Conservation (phyloP, 208 protist genomes). For the Phytomonas francai region DNA sequence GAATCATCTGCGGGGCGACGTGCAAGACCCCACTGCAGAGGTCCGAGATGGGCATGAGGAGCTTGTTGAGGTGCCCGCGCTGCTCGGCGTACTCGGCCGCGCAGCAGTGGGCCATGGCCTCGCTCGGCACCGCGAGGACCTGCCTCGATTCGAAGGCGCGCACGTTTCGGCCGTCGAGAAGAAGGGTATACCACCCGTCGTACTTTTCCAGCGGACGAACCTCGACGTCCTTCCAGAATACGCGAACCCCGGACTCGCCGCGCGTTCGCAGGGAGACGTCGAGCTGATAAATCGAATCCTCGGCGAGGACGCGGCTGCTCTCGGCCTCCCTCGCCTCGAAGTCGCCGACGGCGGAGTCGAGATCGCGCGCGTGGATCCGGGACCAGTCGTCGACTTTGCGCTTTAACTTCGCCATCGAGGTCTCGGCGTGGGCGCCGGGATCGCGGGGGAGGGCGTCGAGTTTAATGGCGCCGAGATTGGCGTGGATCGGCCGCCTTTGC, state of each 20-base stretch:
- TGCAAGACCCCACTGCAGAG: slow-evolving; percentile 84
- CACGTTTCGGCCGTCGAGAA: slow-evolving; percentile 78
- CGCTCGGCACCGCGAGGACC: slow-evolving; percentile 68
- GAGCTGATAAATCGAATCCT: slow-evolving; percentile 89
- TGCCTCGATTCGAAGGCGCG: slow-evolving; percentile 80
- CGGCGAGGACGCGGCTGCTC: slow-evolving; percentile 63
- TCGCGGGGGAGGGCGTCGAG: slow-evolving; percentile 58
- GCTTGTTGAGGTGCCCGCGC: slow-evolving; percentile 72
- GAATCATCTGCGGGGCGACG: slow-evolving; percentile 80
- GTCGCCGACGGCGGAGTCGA: slow-evolving; percentile 50
- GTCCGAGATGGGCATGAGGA: slow-evolving; percentile 88
- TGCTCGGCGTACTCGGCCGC: slow-evolving; percentile 86
- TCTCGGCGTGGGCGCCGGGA: slow-evolving; percentile 72
- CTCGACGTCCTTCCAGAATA: slow-evolving; percentile 87
- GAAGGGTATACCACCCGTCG: slow-evolving; percentile 79
- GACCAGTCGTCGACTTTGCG: slow-evolving; percentile 79
- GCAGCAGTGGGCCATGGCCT: slow-evolving; percentile 80
- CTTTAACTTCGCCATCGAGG: slow-evolving; percentile 80
- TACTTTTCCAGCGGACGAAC: slow-evolving; percentile 44
- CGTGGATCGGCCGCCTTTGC: slow-evolving; percentile 40
- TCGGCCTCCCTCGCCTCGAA: slow-evolving; percentile 62
- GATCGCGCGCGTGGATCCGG: slow-evolving; percentile 51
- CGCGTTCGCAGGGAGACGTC: slow-evolving; percentile 78
- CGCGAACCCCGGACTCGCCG: slow-evolving; percentile 47
- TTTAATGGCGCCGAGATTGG: slow-evolving; percentile 44